These are phyloP conservation scores for Halophytophthora polymorphica DNA, from an alignment of 352 stramenopile genomes.

Conservation along the genomic window DNA sequence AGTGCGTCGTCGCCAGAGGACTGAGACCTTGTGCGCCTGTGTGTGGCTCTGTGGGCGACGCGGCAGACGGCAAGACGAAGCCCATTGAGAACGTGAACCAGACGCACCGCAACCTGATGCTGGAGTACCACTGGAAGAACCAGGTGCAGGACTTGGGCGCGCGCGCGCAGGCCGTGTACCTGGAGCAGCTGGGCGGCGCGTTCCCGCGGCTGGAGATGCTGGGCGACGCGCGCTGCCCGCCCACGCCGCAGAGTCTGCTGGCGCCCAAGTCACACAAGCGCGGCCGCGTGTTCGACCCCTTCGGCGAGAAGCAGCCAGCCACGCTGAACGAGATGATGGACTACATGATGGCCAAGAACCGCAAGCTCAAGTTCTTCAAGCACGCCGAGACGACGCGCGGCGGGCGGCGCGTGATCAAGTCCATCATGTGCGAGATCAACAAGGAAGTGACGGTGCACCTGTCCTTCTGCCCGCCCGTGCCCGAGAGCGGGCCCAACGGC, in stretches of 20 bases:
- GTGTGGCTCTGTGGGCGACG: background rate
- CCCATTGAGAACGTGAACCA: conserved; percentile 82
- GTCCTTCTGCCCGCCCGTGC: conserved; percentile 76
- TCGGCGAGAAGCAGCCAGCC: conserved; percentile 77
- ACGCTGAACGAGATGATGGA: conserved; percentile 90
- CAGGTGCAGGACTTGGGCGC: conserved; percentile 84
- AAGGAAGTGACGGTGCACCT: conserved; percentile 85
- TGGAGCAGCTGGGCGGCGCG: conserved; percentile 62
- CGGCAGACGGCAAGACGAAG: conserved; percentile 81
- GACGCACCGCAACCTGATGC: conserved; percentile 86
- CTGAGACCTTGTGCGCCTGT: background rate
- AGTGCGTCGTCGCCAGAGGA: too few relatives aligned
- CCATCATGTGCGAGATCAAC: conserved; percentile 84
- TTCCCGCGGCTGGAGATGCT: conserved; percentile 85
- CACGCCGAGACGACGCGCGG: conserved; percentile 81
- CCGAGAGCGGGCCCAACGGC: conserved; percentile 76
- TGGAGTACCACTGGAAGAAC: conserved; percentile 90
- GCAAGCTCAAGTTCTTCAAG: conserved; percentile 89
- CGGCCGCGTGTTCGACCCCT: conserved; percentile 76
- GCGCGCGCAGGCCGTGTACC: conserved; percentile 79
- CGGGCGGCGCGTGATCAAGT: conserved; percentile 83
- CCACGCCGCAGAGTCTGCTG: conserved; percentile 64
- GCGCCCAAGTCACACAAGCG: conserved; percentile 83
- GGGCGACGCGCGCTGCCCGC: conserved; percentile 72
- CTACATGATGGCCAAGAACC: conserved; percentile 86